Evolutionary conservation across 345 rosid species (phyloP).

Genomic region (Luvunga scandens): DNA sequence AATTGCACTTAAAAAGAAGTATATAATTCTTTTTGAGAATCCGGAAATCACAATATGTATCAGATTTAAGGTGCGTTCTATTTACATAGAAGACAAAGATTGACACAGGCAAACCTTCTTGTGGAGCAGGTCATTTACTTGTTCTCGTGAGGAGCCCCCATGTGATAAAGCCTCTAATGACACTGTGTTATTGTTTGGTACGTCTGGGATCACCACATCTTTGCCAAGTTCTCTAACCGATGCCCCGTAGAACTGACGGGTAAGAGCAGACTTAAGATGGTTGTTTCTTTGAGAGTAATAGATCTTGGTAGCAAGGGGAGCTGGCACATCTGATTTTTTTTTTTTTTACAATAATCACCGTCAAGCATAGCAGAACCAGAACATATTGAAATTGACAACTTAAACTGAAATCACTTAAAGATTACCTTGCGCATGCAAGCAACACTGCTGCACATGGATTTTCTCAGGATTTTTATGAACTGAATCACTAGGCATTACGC

Average conservation of each 20-base stretch:
- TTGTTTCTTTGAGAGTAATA: slow-evolving; percentile 54
- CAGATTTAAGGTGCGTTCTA: neutral
- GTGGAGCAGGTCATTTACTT: slow-evolving; percentile 18
- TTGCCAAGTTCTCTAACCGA: slow-evolving; percentile 17
- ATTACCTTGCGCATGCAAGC: slow-evolving; percentile 27
- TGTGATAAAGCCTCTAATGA: slow-evolving; percentile 24
- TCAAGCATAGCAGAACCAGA: slow-evolving; percentile 7
- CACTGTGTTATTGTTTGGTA: slow-evolving; percentile 18
- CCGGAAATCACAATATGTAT: neutral
- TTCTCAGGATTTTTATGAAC: slow-evolving; percentile 16
- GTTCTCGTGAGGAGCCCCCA: slow-evolving; percentile 20
- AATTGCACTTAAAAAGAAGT: neutral
- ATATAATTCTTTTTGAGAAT: neutral
- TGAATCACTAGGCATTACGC: slow-evolving; percentile 20
- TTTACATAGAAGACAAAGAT: neutral
- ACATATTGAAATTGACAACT: neutral
- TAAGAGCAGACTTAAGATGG: slow-evolving; percentile 36
- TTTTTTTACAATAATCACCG: neutral
- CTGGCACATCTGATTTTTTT: slow-evolving; percentile 37
- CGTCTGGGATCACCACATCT: slow-evolving; percentile 20
- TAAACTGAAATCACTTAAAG: neutral
- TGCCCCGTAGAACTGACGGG: slow-evolving; percentile 26
- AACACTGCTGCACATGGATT: slow-evolving; percentile 7
- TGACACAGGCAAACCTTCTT: slow-evolving; percentile 25
- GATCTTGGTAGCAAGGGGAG: slow-evolving; percentile 51